Conservation (phyloP, 345 rosid species). For the Syzygium grande region DNA sequence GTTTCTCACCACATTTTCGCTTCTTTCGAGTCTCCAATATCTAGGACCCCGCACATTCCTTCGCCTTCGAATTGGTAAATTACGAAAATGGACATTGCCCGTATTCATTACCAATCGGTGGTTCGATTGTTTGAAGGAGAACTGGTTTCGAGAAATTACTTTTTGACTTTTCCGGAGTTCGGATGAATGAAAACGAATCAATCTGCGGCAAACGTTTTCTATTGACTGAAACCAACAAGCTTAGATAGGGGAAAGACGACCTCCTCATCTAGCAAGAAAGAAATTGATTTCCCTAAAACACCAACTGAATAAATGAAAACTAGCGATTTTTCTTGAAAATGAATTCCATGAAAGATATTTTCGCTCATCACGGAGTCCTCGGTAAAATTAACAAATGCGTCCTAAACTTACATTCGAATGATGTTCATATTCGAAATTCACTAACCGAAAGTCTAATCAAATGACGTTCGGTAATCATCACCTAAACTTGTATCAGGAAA, state of each 20-base stretch:
- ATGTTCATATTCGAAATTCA: too few species aligned
- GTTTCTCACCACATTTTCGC: not conserved
- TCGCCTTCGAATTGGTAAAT: not conserved
- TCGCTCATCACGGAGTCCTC: not conserved
- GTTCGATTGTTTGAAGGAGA: too few species aligned
- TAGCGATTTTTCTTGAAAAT: too few species aligned
- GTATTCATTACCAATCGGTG: not conserved
- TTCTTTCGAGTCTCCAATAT: not conserved
- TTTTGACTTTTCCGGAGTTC: not conserved
- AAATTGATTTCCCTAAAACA: not conserved
- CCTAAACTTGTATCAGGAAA: not conserved
- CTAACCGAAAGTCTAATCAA: too few species aligned
- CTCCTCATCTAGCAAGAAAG: not conserved
- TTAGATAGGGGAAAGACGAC: rapidly evolving
- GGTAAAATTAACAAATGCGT: too few species aligned
- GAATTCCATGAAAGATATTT: not conserved
- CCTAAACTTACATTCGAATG: too few species aligned
- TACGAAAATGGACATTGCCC: not conserved
- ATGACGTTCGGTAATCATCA: not conserved
- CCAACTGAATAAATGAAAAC: not conserved
- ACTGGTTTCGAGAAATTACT: not conserved
- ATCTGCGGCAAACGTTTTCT: rapidly evolving
- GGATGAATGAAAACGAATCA: not conserved
- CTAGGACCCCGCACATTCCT: not conserved
- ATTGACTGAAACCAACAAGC: rapidly evolving